phyloP scores from a whole-genome alignment of 2,329 filamentous ascomycete genomes.

The Ophiostoma sp. region DNA sequence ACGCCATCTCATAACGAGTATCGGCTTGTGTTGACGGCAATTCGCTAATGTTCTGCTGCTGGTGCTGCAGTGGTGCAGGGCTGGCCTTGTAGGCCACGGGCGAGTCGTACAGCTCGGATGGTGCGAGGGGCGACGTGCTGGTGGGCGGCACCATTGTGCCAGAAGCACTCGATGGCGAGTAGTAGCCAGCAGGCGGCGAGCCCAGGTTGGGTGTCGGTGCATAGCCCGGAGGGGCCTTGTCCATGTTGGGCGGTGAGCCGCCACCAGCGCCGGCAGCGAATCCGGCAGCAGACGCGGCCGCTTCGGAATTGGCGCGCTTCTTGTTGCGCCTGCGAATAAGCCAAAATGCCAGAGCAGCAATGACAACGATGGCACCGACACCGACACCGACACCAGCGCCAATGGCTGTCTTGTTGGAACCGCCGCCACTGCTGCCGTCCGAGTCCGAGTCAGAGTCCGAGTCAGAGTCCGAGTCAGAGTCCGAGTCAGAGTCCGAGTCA shows the following conservation, averaged over 20 bases:
- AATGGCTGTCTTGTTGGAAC: conserved; percentile 18
- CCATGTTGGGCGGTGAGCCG: background rate
- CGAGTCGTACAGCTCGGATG: conserved; percentile 19
- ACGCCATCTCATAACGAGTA: conserved; percentile 21
- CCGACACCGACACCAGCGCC: conserved; percentile 22
- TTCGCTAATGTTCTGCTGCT: conserved; percentile 12
- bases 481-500: too few species aligned
- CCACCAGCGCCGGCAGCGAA: background rate
- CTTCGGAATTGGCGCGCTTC: background rate
- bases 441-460: too few species aligned
- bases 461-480: too few species aligned
- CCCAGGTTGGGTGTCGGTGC: conserved; percentile 14
- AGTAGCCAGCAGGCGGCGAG: conserved; percentile 2
- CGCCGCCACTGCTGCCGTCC: background rate
- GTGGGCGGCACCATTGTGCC: background rate
- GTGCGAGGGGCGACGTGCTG: conserved; percentile 17
- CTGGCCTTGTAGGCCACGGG: conserved; percentile 5
- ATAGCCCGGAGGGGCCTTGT: conserved; percentile 16
- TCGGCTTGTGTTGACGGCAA: conserved; percentile 7
- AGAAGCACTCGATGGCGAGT: background rate
- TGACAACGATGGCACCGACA: background rate
- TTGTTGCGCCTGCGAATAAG: conserved; percentile 18
- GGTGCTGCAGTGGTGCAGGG: conserved; percentile 1
- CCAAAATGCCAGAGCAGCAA: conserved; percentile 1
- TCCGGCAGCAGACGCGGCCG: conserved; percentile 10